phyloP scores from a whole-genome alignment of 139 green algal genomes.

The Chlorella sp. region DNA sequence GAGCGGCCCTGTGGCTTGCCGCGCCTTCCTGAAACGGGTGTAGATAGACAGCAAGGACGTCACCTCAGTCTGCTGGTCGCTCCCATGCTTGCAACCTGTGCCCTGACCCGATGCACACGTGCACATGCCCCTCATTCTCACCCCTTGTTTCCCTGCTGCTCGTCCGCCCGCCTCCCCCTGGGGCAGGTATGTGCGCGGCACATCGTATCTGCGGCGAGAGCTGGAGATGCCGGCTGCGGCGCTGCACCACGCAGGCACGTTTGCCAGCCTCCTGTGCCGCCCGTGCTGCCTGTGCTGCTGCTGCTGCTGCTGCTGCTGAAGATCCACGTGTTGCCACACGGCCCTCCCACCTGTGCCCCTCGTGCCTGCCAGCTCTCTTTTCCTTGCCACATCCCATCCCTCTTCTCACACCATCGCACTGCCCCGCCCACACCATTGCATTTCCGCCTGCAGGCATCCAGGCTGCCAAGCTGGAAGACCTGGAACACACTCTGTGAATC shows the following conservation, averaged over 20 bases:
- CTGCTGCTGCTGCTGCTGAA: neutral
- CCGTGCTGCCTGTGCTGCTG: no score
- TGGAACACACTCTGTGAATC: neutral
- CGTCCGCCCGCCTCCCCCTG: neutral
- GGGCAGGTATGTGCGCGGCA: slow-evolving; percentile 73
- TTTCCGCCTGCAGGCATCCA: slow-evolving; percentile 52
- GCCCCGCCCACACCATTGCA: no score
- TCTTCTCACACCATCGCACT: no score
- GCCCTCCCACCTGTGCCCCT: neutral
- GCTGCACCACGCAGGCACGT: slow-evolving; percentile 81
- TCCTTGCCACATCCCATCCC: no score
- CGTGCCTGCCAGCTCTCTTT: neutral
- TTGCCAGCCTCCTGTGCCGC: neutral
- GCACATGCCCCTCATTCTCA: neutral
- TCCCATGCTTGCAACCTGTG: no score
- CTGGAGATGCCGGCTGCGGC: slow-evolving; percentile 87
- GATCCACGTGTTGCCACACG: no score
- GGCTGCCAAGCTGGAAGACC: slow-evolving; percentile 65
- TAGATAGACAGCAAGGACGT: no score
- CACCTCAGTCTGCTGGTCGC: no score
- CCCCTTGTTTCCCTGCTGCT: neutral
- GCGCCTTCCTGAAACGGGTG: no score
- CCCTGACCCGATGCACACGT: neutral
- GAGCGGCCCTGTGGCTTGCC: no score
- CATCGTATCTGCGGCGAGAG: slow-evolving; percentile 84